phyloP scores from a whole-genome alignment of 1,284 basidiomycete species.

The Trametes sp. region DNA sequence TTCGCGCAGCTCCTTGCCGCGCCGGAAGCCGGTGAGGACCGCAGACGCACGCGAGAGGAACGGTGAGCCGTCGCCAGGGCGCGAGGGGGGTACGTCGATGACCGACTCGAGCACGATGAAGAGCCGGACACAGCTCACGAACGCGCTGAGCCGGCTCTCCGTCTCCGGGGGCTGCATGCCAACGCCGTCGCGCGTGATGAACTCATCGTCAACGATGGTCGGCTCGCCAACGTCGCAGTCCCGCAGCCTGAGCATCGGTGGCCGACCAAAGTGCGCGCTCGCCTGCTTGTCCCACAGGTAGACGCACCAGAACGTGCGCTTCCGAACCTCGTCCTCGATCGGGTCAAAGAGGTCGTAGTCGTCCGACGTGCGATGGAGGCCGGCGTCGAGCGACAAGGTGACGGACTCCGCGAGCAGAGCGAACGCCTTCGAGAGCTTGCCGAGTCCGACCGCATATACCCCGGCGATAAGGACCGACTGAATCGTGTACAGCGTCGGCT shows the following conservation, averaged over 20 bases:
- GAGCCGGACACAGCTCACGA: conserved; percentile 76
- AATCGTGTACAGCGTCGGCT: conserved; percentile 88
- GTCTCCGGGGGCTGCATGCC: conserved; percentile 72
- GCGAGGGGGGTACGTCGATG: conserved; percentile 73
- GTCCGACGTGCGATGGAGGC: conserved; percentile 85
- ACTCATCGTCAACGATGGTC: conserved; percentile 86
- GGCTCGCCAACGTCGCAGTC: conserved; percentile 91
- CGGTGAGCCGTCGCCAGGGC: conserved; percentile 61
- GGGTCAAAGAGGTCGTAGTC: conserved; percentile 89
- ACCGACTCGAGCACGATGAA: conserved; percentile 87
- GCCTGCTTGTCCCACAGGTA: conserved; percentile 95
- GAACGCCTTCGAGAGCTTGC: conserved; percentile 87
- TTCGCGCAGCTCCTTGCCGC: conserved; percentile 70
- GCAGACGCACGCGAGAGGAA: conserved; percentile 68
- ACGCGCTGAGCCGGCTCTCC: conserved; percentile 81
- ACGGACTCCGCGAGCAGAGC: conserved; percentile 84
- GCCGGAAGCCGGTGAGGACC: conserved; percentile 59
- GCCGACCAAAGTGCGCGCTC: conserved; percentile 84
- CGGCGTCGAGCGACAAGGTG: conserved; percentile 86
- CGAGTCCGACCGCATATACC: conserved; percentile 87
- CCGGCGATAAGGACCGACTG: conserved; percentile 88
- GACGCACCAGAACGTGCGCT: conserved; percentile 93
- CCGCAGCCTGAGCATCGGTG: conserved; percentile 82
- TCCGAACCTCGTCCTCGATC: conserved; percentile 87
- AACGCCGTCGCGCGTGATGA: conserved; percentile 76